Conservation (phyloP, 2,329 filamentous ascomycete species). For the Exophiala viscosa region DNA sequence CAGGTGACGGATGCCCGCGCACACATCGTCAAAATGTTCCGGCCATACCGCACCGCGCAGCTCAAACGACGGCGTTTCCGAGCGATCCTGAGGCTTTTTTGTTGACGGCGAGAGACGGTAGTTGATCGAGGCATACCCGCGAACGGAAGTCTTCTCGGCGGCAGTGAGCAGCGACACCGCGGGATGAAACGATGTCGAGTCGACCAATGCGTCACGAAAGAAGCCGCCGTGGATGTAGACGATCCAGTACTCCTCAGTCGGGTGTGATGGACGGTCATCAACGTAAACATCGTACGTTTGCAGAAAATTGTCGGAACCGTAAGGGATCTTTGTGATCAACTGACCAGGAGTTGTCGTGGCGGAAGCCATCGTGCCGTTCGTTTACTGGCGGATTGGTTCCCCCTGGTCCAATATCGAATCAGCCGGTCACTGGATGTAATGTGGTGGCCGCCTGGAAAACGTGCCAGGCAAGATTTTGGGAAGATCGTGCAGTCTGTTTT, state of each 20-base stretch:
- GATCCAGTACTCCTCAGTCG: slow-evolving; percentile 8
- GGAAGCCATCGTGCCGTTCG: no score
- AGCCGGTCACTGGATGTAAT: no score
- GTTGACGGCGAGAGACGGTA: slow-evolving; percentile 43
- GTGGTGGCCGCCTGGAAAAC: no score
- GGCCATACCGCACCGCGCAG: slow-evolving; percentile 39
- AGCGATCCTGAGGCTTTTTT: slow-evolving; percentile 36
- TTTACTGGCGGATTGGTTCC: no score
- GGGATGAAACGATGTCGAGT: slow-evolving; percentile 34
- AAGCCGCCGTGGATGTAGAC: slow-evolving; percentile 47
- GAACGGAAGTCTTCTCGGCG: neutral
- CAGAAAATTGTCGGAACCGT: slow-evolving; percentile 15
- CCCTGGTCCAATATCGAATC: no score
- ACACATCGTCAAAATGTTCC: slow-evolving; percentile 42
- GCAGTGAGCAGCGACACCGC: slow-evolving; percentile 33
- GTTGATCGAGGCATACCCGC: slow-evolving; percentile 42
- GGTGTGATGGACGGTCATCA: neutral
- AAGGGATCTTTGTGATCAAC: neutral
- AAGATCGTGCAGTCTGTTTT: no score
- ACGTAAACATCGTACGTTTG: slow-evolving; percentile 19
- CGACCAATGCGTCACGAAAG: slow-evolving; percentile 44
- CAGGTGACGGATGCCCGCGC: slow-evolving; percentile 37
- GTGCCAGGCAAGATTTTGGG: no score
- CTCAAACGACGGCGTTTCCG: slow-evolving; percentile 28
- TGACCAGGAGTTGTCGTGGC: no score